A percentile compares a stretch with the other conserved stretches of the same genome.
phyloP scores from a whole-genome alignment of 768 basidiomycete genomes.

The Rhizopogon vesiculosus region DNA sequence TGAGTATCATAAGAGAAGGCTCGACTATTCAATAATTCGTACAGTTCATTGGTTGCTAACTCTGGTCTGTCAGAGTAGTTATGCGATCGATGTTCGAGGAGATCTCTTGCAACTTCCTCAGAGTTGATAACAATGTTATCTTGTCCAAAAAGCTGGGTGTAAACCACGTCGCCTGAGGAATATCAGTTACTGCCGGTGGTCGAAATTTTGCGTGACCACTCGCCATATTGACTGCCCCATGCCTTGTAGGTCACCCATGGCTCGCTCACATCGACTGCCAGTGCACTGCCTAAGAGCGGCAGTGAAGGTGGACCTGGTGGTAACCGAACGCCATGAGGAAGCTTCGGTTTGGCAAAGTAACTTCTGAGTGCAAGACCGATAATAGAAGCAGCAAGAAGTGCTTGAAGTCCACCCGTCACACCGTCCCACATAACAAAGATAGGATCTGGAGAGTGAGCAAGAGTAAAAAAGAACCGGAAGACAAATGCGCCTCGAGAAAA shows the following conservation, averaged over 20 bases:
- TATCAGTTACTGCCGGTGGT: background rate
- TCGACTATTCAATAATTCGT: background rate
- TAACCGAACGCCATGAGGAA: background rate
- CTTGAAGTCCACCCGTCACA: background rate
- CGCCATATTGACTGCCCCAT: background rate
- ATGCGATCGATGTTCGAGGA: slow-evolving; percentile 7
- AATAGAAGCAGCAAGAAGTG: background rate
- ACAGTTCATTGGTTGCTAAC: slow-evolving; percentile 4
- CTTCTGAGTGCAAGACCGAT: background rate
- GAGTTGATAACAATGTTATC: slow-evolving; percentile 10
- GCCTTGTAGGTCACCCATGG: background rate
- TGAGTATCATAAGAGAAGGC: background rate
- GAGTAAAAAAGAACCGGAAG: background rate
- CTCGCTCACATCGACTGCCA: background rate
- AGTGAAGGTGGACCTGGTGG: background rate
- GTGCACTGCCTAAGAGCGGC: background rate
- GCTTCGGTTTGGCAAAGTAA: background rate
- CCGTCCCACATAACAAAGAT: background rate
- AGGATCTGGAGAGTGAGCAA: background rate
- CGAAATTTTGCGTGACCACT: background rate
- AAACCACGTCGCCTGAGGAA: slow-evolving; percentile 3
- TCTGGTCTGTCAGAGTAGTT: slow-evolving; percentile 9
- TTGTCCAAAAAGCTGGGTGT: slow-evolving; percentile 4
- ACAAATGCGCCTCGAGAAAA: background rate
- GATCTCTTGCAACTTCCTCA: slow-evolving; percentile 7